Conservation (phyloP, 164 flowering plant genomes). For the Stephania yunnanensis region DNA sequence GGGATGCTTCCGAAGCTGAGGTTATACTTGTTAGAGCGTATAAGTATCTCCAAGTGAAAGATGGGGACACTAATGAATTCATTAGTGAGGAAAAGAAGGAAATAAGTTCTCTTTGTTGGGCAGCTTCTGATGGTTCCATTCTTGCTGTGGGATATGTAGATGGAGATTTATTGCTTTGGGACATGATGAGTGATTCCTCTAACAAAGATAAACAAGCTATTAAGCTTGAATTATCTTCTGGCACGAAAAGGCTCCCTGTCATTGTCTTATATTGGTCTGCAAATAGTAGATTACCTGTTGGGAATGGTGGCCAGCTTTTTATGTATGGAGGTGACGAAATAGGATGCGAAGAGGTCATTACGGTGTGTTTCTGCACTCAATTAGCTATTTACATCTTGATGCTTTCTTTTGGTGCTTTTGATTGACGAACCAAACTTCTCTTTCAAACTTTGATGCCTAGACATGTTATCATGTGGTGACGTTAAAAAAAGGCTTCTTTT, state of each 20-base stretch:
- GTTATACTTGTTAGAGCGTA: slow-evolving; percentile 57
- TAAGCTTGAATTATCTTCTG: slow-evolving; percentile 69
- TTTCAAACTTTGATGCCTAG: background rate
- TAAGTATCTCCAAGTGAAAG: slow-evolving; percentile 61
- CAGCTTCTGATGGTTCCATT: slow-evolving; percentile 71
- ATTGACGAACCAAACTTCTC: background rate
- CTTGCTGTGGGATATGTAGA: slow-evolving; percentile 87
- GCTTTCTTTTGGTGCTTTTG: background rate
- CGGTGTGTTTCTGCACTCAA: slow-evolving; percentile 37
- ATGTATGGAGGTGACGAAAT: slow-evolving; percentile 91
- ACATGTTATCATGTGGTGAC: background rate
- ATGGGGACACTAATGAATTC: slow-evolving; percentile 23
- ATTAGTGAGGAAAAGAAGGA: slow-evolving; percentile 60
- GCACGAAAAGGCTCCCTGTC: slow-evolving; percentile 75
- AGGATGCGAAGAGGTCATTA: slow-evolving; percentile 88
- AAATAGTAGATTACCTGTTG: slow-evolving; percentile 30
- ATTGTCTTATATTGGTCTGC: slow-evolving; percentile 72
- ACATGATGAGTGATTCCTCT: slow-evolving; percentile 37
- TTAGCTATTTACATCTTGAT: background rate
- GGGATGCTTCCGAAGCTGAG: slow-evolving; percentile 67
- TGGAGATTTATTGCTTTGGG: slow-evolving; percentile 91
- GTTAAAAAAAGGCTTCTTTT: background rate
- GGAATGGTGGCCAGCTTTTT: slow-evolving; percentile 56
- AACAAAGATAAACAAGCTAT: slow-evolving; percentile 47
- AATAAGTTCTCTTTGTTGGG: slow-evolving; percentile 92